Evolutionary conservation across 1,284 basidiomycete species (phyloP), one percentile per base, ranked within the genome.

Genomic region (Amylostereum chailletii): DNA sequence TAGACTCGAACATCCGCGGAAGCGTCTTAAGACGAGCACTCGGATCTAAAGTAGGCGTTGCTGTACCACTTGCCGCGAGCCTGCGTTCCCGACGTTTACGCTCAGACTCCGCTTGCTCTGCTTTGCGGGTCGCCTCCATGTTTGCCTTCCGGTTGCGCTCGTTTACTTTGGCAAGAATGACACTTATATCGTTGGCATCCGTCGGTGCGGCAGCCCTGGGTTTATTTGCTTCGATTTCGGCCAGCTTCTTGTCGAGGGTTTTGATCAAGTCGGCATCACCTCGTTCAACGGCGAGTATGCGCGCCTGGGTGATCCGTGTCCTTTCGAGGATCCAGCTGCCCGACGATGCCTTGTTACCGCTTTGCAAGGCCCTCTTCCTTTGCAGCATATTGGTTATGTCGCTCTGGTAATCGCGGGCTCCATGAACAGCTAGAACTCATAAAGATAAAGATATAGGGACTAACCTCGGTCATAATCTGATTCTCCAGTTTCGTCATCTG

Each of bases 71-170:
- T 8, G 68, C 68, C 10, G 72, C 73, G 45, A 81, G 63, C 63
- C 81, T 83, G 47, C 85, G 76, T 53, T 86, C 81, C 51, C 72
- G 70, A 45, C 80, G 70, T 62, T 81, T 84, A 42, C 80, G 71
- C 56, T 86, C 83, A 5, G 77, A 68, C 53, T 85, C 80, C 34
- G 72, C 71, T 39, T 82, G 62, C 66, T 94, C 92, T 0, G 90
- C 86, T 55, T 79, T 81, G 45, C 86, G 74, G 53, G 93, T 81
- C 1, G 80, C 76, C 58, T 92, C 90, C 53, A 82, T 60, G 52
- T 94, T 95, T 43, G 84, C 81, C 56, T 77, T 79, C 40, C 90
- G 77, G 63, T 97, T 95, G 47, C 90, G 79, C 66, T 94, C 90
- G 63, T 94, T 95, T 52, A 96, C 85, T 62, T 72, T 81, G 19